phyloP scores from a whole-genome alignment of 345 rosid genomes.

The Eucalyptus victrix region DNA sequence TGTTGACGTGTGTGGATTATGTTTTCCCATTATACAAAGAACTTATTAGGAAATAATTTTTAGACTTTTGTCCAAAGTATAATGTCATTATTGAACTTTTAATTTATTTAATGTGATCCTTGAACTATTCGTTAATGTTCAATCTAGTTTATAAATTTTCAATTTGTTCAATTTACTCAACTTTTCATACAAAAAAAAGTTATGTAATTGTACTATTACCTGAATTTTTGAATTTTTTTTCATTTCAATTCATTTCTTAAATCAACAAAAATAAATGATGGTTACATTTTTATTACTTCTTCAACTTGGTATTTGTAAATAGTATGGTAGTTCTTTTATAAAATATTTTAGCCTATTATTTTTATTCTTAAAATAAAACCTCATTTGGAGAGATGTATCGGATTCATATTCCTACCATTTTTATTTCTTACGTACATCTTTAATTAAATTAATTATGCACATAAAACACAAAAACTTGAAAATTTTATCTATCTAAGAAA shows the following conservation, averaged over 20 bases:
- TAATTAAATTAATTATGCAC: too few species aligned
- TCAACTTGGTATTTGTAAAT: not conserved
- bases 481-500: too few species aligned
- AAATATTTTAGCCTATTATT: not conserved
- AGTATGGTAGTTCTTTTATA: not conserved
- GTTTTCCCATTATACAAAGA: not conserved
- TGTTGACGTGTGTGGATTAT: not conserved
- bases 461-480: too few species aligned
- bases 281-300: not conserved
- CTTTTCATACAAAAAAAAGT: not conserved
- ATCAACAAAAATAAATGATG: not conserved
- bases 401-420: not conserved
- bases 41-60: not conserved
- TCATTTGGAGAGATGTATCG: not conserved
- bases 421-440: too few species aligned
- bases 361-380: not conserved
- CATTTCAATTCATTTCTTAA: not conserved
- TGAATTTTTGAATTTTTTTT: not conserved
- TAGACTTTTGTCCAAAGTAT: not conserved
- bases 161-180: not conserved
- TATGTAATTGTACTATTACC: not conserved
- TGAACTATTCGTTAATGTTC: not conserved
- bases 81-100: not conserved
- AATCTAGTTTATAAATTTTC: not conserved
- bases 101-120: accelerated